Evolutionary conservation across 1,284 basidiomycete species (phyloP).

Genomic region (Trametes versicolor): DNA sequence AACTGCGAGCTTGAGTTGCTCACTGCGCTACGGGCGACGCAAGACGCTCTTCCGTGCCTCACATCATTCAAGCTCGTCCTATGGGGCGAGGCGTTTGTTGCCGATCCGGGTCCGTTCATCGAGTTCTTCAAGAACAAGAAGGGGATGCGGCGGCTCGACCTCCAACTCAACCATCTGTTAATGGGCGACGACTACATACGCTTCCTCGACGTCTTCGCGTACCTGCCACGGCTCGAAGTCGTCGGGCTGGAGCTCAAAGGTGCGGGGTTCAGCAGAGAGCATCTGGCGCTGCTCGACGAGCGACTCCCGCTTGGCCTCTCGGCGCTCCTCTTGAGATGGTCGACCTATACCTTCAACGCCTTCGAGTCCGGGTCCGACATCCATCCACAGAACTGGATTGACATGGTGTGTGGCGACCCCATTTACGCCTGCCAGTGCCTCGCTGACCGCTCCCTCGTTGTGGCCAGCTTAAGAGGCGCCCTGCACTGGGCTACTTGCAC

Average conservation of each 20-base stretch:
- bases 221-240: conserved; percentile 15
- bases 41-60: conserved; percentile 20
- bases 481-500: conserved; percentile 14
- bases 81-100: background rate
- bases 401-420: background rate
- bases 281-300: background rate
- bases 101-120: background rate
- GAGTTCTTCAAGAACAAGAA: conserved; percentile 17
- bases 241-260: conserved; percentile 9
- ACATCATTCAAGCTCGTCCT: conserved; percentile 22
- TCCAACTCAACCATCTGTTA: conserved; percentile 4
- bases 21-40: background rate
- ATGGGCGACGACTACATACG: background rate
- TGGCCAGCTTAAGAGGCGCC: conserved; percentile 6
- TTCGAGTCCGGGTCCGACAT: too few relatives aligned
- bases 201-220: background rate
- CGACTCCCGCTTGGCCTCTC: conserved; percentile 3
- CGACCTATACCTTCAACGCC: too few relatives aligned
- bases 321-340: conserved; percentile 10
- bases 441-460: background rate
- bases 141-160: conserved; percentile 20
- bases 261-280: background rate
- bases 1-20: conserved; percentile 1
- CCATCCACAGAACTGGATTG: background rate
- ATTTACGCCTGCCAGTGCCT: background rate